Evolutionary conservation across 2,329 filamentous ascomycete species (phyloP).

Genomic region (Coniella vitis): DNA sequence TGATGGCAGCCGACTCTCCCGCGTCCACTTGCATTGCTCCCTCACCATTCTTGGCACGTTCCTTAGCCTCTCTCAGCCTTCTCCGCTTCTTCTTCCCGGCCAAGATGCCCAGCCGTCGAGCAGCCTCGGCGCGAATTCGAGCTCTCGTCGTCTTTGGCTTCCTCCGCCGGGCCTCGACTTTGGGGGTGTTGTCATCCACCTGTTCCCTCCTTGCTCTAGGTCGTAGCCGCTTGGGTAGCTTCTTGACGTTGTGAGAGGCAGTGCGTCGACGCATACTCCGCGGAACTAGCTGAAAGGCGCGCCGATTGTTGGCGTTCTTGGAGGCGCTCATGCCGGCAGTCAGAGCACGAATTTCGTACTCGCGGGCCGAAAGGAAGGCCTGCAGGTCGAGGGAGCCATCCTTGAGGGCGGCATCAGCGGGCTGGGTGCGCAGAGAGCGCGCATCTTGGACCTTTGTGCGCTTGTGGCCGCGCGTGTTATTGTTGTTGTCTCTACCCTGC

Average conservation of each 20-base stretch:
- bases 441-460: slow-evolving; percentile 40
- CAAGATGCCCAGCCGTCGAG: slow-evolving; percentile 60
- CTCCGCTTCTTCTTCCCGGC: slow-evolving; percentile 47
- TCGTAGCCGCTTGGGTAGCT: slow-evolving; percentile 72
- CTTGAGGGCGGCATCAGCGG: slow-evolving; percentile 43
- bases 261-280: slow-evolving; percentile 77
- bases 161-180: slow-evolving; percentile 57
- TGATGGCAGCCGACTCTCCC: slow-evolving; percentile 14
- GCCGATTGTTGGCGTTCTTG: slow-evolving; percentile 52
- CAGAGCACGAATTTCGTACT: slow-evolving; percentile 83
- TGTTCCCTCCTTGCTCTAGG: slow-evolving; percentile 66
- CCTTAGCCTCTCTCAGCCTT: slow-evolving; percentile 28
- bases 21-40: slow-evolving; percentile 16
- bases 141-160: slow-evolving; percentile 52
- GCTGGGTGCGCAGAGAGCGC: slow-evolving; percentile 44
- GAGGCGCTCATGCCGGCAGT: slow-evolving; percentile 75
- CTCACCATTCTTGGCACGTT: slow-evolving; percentile 17
- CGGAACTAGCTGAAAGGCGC: slow-evolving; percentile 89
- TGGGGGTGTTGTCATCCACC: slow-evolving; percentile 84
- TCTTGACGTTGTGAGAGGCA: slow-evolving; percentile 90
- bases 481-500: slow-evolving; percentile 16
- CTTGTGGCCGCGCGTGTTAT: slow-evolving; percentile 29
- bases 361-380: slow-evolving; percentile 75
- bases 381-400: slow-evolving; percentile 81
- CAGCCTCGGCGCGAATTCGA: slow-evolving; percentile 67